Evolutionary conservation across 2,329 filamentous ascomycete genomes (phyloP).

Genomic region (Clonostachys solani): DNA sequence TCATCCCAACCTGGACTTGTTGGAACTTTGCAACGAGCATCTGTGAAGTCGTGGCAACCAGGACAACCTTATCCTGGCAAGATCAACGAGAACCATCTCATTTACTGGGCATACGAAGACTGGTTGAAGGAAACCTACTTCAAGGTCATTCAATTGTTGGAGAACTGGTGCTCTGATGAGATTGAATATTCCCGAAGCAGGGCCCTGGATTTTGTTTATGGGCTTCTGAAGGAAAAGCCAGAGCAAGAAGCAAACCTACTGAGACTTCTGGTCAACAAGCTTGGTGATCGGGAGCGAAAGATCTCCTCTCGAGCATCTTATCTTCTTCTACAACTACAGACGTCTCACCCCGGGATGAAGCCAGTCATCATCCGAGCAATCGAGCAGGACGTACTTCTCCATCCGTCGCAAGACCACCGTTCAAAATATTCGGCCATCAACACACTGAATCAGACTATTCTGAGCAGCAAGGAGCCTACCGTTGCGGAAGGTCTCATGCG

Average conservation of each 20-base stretch:
- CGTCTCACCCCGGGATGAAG: conserved; percentile 91
- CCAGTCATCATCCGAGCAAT: conserved; percentile 77
- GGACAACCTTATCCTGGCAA: conserved; percentile 70
- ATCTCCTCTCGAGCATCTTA: conserved; percentile 93
- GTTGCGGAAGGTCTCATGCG: conserved; percentile 78
- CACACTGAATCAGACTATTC: conserved; percentile 92
- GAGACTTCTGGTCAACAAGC: conserved; percentile 88
- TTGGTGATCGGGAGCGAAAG: conserved; percentile 92
- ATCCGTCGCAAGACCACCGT: conserved; percentile 80
- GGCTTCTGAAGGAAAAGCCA: conserved; percentile 89
- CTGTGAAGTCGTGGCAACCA: conserved; percentile 56
- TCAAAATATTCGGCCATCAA: conserved; percentile 96
- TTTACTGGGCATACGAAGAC: conserved; percentile 90
- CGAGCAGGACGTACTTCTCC: conserved; percentile 83
- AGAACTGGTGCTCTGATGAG: conserved; percentile 92
- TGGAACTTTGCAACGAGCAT: conserved; percentile 61
- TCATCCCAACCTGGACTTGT: conserved; percentile 73
- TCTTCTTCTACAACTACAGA: conserved; percentile 85
- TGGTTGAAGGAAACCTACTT: conserved; percentile 95
- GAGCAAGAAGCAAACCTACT: conserved; percentile 96
- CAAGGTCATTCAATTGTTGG: conserved; percentile 84
- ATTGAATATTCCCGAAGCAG: conserved; percentile 88
- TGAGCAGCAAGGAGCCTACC: conserved; percentile 78
- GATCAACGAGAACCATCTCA: conserved; percentile 71
- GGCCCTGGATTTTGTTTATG: conserved; percentile 87